Conservation (phyloP, 768 basidiomycete species). For the Mycena galericulata region DNA sequence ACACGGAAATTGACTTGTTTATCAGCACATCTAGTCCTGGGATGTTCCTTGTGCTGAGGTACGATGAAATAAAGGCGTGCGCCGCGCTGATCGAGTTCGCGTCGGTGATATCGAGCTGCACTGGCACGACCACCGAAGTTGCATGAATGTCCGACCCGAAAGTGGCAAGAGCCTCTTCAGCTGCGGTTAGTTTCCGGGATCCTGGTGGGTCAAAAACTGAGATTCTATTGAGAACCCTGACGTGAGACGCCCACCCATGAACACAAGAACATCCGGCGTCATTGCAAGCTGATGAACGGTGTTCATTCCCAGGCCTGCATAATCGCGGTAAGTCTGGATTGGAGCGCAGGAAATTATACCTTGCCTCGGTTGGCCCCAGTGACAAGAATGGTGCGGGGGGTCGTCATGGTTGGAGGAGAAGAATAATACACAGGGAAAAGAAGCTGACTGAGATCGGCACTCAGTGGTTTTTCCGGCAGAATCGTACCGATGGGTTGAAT, state of each 20-base stretch:
- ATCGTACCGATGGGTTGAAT: no score
- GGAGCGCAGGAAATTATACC: neutral
- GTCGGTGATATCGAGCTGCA: slow-evolving; percentile 33
- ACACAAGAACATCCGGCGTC: slow-evolving; percentile 21
- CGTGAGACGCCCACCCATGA: slow-evolving; percentile 14
- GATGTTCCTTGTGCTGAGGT: neutral
- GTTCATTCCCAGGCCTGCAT: slow-evolving; percentile 29
- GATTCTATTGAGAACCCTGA: neutral
- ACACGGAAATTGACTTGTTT: slow-evolving; percentile 7
- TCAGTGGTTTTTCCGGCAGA: no score
- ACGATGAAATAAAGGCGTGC: neutral
- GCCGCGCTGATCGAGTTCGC: slow-evolving; percentile 21
- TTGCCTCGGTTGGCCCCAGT: slow-evolving; percentile 29
- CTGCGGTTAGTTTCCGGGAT: slow-evolving; percentile 24
- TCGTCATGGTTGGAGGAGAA: neutral
- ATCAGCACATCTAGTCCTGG: slow-evolving; percentile 17
- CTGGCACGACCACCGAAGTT: slow-evolving; percentile 23
- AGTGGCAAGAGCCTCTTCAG: slow-evolving; percentile 5
- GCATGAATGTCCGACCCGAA: slow-evolving; percentile 18
- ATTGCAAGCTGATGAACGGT: slow-evolving; percentile 24
- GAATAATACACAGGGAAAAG: no score
- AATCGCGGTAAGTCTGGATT: neutral
- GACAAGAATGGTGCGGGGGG: slow-evolving; percentile 19
- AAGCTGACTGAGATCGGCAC: no score
- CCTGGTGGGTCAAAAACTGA: neutral